Evolutionary conservation across 805 yeast genomes (phyloP), one percentile per base, ranked within the genome.

Genomic region (Saturnispora silvae): DNA sequence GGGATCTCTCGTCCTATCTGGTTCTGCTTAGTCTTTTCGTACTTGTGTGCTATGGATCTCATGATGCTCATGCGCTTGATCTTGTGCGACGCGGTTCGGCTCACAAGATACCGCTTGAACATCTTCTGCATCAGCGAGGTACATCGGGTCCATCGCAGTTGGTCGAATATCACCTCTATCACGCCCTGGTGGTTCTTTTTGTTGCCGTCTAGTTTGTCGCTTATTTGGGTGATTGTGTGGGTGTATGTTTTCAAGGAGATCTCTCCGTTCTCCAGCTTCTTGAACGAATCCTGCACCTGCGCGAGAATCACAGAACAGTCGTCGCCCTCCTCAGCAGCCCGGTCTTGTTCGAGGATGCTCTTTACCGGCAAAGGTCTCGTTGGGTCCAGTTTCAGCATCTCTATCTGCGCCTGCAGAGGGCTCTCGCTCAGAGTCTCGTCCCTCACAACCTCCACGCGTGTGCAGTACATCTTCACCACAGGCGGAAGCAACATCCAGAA

Each of bases 401-500:
- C 31, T 7, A 18, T 6, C 5, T 9, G 20, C 4, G 32, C n/a
- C 18, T 18, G 8, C 10, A 29, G 19, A 7, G 20, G 24, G 14
- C 50, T 39, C 20, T 49, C 55, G 1, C 34, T 18, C 8, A 53
- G 34, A 4, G 49, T 42, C 18, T 54, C 57, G 38, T 54, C 59
- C 28, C 53, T 44, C 5, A 45, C 35, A n/a, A 54, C 54, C 28
- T 54, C 54, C 20, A 54, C 51, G 14, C 45, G 47, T 1, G 59
- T 53, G 18, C 56, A 44, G 33, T 44, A 50, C 36, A 50, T 46
- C 34, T 52, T 46, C 22, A 53, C 46, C 13, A 51, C 33, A 5
- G 56, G 52, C 19, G 59, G 59, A 14, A 54, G 34, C 5, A 54
- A 31, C 49, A 53, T 43, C 28, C 53, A 53, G 42, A 54, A 54